Evolutionary conservation across 2,329 filamentous ascomycete species (phyloP).

Genomic region (Penicillium decumbens): DNA sequence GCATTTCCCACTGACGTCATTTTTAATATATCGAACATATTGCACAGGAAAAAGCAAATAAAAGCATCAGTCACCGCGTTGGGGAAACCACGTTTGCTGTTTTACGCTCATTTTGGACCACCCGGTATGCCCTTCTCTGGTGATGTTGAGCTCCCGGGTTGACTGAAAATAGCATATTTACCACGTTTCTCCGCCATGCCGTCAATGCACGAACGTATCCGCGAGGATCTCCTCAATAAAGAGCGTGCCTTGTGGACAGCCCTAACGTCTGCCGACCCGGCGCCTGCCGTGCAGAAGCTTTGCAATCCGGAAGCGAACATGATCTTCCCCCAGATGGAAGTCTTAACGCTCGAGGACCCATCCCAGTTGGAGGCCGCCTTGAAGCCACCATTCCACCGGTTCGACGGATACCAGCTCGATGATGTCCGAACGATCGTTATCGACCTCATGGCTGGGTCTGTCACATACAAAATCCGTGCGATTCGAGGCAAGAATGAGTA

Average conservation of each 20-base stretch:
- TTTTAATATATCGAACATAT: conserved; percentile 4
- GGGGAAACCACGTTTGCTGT: neutral
- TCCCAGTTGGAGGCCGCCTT: conserved; percentile 23
- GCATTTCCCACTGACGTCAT: conserved; percentile 22
- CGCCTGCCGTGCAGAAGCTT: conserved; percentile 32
- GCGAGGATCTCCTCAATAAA: conserved; percentile 32
- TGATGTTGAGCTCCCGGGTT: neutral
- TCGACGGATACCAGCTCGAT: conserved; percentile 30
- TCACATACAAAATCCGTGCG: conserved; percentile 34
- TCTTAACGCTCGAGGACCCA: conserved; percentile 32
- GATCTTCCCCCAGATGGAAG: conserved; percentile 32
- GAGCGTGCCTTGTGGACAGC: conserved; percentile 38
- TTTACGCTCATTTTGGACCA: neutral
- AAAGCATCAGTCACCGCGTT: neutral
- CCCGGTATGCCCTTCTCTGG: neutral
- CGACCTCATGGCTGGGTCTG: conserved; percentile 35
- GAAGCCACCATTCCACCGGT: conserved; percentile 34
- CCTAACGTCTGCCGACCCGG: conserved; percentile 36
- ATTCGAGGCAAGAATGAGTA: conserved; percentile 25
- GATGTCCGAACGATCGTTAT: conserved; percentile 33
- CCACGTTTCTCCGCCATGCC: conserved; percentile 25
- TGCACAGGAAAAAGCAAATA: conserved; percentile 4
- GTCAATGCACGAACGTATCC: conserved; percentile 37
- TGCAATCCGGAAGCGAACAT: conserved; percentile 30
- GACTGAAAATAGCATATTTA: neutral